Evolutionary conservation across 805 yeast genomes (phyloP).

Genomic region (Myxozyma geophila): DNA sequence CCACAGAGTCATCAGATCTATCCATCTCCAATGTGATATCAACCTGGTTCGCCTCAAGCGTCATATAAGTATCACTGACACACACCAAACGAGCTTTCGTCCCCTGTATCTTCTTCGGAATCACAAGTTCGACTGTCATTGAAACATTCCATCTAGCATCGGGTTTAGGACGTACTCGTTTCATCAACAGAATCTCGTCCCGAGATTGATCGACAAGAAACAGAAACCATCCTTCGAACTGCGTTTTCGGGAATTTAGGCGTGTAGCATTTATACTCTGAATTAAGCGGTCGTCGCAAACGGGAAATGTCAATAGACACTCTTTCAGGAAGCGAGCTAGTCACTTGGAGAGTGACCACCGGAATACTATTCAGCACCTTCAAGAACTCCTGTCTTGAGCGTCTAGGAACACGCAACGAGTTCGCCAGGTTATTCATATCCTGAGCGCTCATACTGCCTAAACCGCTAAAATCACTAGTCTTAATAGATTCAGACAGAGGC

Average conservation of each 20-base stretch:
- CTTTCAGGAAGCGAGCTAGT: constrained; percentile 40
- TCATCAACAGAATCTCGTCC: constrained; percentile 64
- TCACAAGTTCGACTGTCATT: constrained; percentile 20
- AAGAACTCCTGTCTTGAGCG: constrained; percentile 16
- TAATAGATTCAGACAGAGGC: constrained; percentile 8
- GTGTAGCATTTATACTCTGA: constrained; percentile 70
- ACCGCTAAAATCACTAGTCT: constrained; percentile 4
- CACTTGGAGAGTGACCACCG: constrained; percentile 54
- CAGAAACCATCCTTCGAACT: constrained; percentile 92
- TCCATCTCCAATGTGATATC: constrained; percentile 1
- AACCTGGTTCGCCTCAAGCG: constrained; percentile 8
- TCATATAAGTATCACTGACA: constrained; percentile 29
- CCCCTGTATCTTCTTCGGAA: constrained; percentile 25
- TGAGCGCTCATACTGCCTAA: constrained; percentile 18
- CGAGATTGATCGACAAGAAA: constrained; percentile 56
- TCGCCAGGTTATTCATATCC: constrained; percentile 25
- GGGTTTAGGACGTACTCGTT: constrained; percentile 70
- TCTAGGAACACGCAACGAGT: constrained; percentile 20
- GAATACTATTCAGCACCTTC: constrained; percentile 58
- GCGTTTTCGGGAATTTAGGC: constrained; percentile 85
- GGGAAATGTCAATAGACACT: constrained; percentile 56
- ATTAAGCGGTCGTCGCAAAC: constrained; percentile 51
- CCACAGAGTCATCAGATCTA: background rate
- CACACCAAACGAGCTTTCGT: constrained; percentile 13
- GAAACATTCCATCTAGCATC: constrained; percentile 32